phyloP scores from a whole-genome alignment of 768 basidiomycete species.

The Lactifluus piperatus region DNA sequence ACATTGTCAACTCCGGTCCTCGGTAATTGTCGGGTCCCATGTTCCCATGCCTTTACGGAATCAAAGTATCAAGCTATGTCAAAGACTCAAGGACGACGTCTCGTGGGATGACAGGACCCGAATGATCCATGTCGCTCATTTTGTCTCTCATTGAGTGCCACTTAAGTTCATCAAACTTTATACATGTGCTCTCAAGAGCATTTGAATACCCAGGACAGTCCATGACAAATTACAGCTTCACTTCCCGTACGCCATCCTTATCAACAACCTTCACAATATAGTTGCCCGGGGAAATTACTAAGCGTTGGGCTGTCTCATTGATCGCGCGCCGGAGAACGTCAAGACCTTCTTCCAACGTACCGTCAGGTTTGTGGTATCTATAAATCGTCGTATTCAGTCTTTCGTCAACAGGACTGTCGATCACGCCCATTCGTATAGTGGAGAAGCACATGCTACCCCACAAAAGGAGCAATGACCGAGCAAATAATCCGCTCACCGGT shows the following conservation, averaged over 20 bases:
- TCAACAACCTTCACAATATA: conserved; percentile 91
- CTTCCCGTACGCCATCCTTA: conserved; percentile 78
- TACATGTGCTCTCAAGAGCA: not conserved
- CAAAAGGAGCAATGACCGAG: not conserved
- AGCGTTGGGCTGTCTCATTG: conserved; percentile 75
- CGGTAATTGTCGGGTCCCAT: too few species aligned
- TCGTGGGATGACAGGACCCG: too few species aligned
- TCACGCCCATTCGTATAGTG: too few species aligned
- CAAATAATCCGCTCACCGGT: conserved; percentile 49
- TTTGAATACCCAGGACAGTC: not conserved
- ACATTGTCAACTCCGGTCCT: too few species aligned
- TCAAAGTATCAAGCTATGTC: too few species aligned
- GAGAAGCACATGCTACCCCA: not conserved
- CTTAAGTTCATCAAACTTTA: not conserved
- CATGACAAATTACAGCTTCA: conserved; percentile 41
- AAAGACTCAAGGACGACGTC: too few species aligned
- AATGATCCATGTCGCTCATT: too few species aligned
- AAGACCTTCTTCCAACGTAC: conserved; percentile 76
- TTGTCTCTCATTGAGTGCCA: not conserved
- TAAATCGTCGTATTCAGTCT: not conserved
- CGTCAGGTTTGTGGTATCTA: conserved; percentile 89
- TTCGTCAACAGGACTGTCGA: not conserved
- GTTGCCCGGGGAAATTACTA: conserved; percentile 68
- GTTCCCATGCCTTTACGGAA: too few species aligned
- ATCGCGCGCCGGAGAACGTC: conserved; percentile 80